phyloP scores from a whole-genome alignment of 768 basidiomycete species.

The Termitomyces sp. region DNA sequence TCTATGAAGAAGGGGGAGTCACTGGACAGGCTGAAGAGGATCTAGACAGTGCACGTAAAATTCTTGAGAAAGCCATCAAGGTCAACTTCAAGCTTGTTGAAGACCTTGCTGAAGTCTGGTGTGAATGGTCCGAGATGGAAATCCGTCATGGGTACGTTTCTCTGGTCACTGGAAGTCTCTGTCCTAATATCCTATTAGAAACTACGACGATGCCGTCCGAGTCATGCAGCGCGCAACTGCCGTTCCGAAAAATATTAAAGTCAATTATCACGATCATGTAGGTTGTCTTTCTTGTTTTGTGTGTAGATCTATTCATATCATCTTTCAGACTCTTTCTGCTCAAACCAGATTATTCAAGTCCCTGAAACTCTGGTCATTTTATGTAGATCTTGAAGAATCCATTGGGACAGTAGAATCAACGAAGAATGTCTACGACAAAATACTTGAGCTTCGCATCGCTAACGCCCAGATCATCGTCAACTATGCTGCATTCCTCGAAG shows the following conservation, averaged over 20 bases:
- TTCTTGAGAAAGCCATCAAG: slow-evolving; percentile 88
- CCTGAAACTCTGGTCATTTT: slow-evolving; percentile 98
- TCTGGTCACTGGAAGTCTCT: not conserved
- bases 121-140: slow-evolving; percentile 99
- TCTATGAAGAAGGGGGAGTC: slow-evolving; percentile 93
- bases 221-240: slow-evolving; percentile 97
- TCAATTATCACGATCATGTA: slow-evolving; percentile 95
- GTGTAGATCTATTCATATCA: not conserved
- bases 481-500: slow-evolving; percentile 94
- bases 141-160: slow-evolving; percentile 82
- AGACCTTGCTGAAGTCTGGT: slow-evolving; percentile 97
- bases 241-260: slow-evolving; percentile 82
- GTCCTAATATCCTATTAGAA: slow-evolving; percentile 41
- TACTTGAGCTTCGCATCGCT: slow-evolving; percentile 92
- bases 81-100: slow-evolving; percentile 94
- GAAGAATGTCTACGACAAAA: slow-evolving; percentile 93
- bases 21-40: slow-evolving; percentile 76
- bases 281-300: slow-evolving; percentile 9
- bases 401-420: slow-evolving; percentile 90
- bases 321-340: slow-evolving; percentile 63
- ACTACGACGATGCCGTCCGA: slow-evolving; percentile 91
- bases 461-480: slow-evolving; percentile 98
- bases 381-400: slow-evolving; percentile 95
- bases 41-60: slow-evolving; percentile 81
- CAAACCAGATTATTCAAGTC: slow-evolving; percentile 96